Percentiles rank a stretch among this genome's conserved stretches.
Conservation (phyloP, 352 stramenopile species). For the Globisporangium rhizosaccharum region DNA sequence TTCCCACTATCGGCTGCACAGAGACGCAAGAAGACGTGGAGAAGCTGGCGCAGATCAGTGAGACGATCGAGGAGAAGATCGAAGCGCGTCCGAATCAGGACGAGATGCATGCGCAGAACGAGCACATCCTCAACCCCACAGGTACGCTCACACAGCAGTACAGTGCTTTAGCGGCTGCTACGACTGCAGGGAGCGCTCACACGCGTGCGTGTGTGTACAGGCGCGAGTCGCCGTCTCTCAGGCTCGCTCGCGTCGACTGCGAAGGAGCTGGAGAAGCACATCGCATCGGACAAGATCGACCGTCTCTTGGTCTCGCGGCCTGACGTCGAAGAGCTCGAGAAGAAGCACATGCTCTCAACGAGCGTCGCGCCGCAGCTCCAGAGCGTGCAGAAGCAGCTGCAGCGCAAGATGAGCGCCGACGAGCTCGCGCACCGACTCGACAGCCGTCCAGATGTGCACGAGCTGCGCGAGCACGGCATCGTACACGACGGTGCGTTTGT, state of each 20-base stretch:
- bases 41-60: conserved; percentile 29
- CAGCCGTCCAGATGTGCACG: conserved; percentile 60
- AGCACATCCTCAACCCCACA: conserved; percentile 46
- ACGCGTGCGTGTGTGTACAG: conserved; percentile 5
- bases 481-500: conserved; percentile 36
- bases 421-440: conserved; percentile 66
- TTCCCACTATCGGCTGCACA: conserved; percentile 4
- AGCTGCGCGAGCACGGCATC: conserved; percentile 68
- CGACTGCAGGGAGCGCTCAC: not conserved
- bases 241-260: conserved; percentile 34
- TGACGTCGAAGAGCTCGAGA: conserved; percentile 46
- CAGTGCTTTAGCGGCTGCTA: not conserved
- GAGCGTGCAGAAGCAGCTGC: conserved; percentile 68
- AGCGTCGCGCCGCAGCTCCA: conserved; percentile 54
- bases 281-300: conserved; percentile 66
- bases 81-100: conserved; percentile 39
- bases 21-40: conserved; percentile 34
- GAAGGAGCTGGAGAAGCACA: conserved; percentile 44
- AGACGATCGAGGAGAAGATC: conserved; percentile 39
- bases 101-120: conserved; percentile 41
- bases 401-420: conserved; percentile 69
- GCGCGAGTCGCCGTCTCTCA: conserved; percentile 30
- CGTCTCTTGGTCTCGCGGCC: conserved; percentile 51
- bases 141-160: conserved; percentile 5
- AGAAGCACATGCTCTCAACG: conserved; percentile 49